Conservation (phyloP, 495 filamentous ascomycete species). For the Neurospora discreta region DNA sequence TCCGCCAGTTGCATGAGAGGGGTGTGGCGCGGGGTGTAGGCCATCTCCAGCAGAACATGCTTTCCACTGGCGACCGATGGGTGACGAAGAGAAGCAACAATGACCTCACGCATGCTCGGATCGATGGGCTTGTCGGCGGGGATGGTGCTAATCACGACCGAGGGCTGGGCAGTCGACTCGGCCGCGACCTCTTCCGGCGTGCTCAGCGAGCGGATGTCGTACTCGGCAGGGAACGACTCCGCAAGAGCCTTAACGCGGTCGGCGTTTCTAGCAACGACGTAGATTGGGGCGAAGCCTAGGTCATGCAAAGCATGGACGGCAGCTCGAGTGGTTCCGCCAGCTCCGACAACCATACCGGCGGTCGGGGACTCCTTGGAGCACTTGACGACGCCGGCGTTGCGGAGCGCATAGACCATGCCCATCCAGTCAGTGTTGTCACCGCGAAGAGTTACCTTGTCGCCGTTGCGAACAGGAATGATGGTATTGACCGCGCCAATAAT, state of each 20-base stretch:
- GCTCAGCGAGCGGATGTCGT: constrained; percentile 57
- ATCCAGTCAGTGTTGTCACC: constrained; percentile 96
- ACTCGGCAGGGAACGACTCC: constrained; percentile 61
- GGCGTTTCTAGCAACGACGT: constrained; percentile 69
- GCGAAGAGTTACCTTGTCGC: constrained; percentile 40
- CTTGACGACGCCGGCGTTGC: constrained; percentile 50
- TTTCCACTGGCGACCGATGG: constrained; percentile 21
- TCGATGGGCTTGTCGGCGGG: constrained; percentile 86
- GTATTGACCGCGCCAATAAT: constrained; percentile 94
- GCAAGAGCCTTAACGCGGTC: constrained; percentile 55
- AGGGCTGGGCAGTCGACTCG: constrained; percentile 41
- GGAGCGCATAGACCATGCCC: constrained; percentile 79
- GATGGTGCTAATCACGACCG: constrained; percentile 77
- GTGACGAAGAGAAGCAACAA: constrained; percentile 46
- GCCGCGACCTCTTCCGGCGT: constrained; percentile 36
- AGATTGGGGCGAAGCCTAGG: constrained; percentile 77
- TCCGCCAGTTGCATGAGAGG: constrained; percentile 75
- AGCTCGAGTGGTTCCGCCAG: constrained; percentile 83
- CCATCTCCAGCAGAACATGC: constrained; percentile 81
- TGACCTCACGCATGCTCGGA: constrained; percentile 50
- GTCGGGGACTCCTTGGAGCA: constrained; percentile 22
- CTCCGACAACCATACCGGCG: constrained; percentile 67
- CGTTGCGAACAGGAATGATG: constrained; percentile 43
- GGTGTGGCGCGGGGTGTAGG: constrained; percentile 80
- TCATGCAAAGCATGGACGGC: constrained; percentile 80